Evolutionary conservation across 768 basidiomycete genomes (phyloP).

Genomic region (Amanita molliuscula): DNA sequence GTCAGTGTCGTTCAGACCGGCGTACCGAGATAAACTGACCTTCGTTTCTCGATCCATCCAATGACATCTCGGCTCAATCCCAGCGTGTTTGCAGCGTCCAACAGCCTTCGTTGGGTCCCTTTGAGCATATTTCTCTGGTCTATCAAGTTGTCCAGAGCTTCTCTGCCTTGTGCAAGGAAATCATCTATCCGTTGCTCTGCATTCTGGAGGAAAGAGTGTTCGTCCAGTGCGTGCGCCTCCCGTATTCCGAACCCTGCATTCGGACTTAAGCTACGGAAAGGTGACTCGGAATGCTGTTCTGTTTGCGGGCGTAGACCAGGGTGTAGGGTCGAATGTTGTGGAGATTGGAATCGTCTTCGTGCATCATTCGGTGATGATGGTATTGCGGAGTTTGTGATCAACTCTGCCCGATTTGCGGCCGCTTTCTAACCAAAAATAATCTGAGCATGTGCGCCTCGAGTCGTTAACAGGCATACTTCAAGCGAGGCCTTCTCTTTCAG

Average conservation of each 20-base stretch:
- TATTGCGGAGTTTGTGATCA: constrained; percentile 39
- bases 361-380: constrained; percentile 41
- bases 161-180: constrained; percentile 86
- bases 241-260: constrained; percentile 45
- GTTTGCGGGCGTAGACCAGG: constrained; percentile 39
- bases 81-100: constrained; percentile 89
- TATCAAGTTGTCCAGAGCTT: constrained; percentile 83
- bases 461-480: constrained; percentile 24
- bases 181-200: constrained; percentile 79
- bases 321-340: constrained; percentile 42
- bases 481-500: constrained; percentile 51
- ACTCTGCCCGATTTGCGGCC: constrained; percentile 50
- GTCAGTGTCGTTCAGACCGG: constrained; percentile 2
- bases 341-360: constrained; percentile 55
- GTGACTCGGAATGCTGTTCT: constrained; percentile 65
- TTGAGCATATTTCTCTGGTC: constrained; percentile 92
- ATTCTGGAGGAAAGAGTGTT: constrained; percentile 83
- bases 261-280: constrained; percentile 58
- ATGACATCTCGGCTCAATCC: constrained; percentile 93
- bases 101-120: constrained; percentile 79
- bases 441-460: background rate
- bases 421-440: constrained; percentile 34
- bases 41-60: constrained; percentile 93
- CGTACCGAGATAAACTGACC: constrained; percentile 37
- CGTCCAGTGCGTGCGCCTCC: constrained; percentile 73